A percentile compares a stretch with the other conserved stretches of the same genome.
phyloP scores from a whole-genome alignment of 1,284 basidiomycete species.

The Cryptococcus sp. region DNA sequence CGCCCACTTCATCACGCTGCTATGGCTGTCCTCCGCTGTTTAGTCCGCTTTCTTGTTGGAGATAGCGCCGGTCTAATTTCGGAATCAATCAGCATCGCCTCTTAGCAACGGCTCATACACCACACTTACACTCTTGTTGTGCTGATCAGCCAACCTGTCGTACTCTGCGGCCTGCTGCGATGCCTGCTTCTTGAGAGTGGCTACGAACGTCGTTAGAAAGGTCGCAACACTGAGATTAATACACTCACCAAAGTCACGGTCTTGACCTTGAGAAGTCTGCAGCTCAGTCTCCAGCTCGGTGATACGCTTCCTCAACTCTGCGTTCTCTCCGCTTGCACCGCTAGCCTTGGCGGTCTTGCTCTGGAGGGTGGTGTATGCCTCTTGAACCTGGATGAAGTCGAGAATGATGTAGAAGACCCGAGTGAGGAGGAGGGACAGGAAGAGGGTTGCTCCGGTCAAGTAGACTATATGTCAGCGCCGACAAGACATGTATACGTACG shows the following conservation, averaged over 20 bases:
- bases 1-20: too few relatives aligned
- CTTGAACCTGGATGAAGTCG: slow-evolving; percentile 86
- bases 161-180: slow-evolving; percentile 74
- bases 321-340: slow-evolving; percentile 43
- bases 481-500: slow-evolving; percentile 33
- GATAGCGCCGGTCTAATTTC: slow-evolving; percentile 57
- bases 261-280: slow-evolving; percentile 57
- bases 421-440: slow-evolving; percentile 89
- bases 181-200: slow-evolving; percentile 80
- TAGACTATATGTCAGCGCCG: slow-evolving; percentile 63
- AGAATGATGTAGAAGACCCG: slow-evolving; percentile 89
- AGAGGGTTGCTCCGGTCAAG: slow-evolving; percentile 87
- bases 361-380: slow-evolving; percentile 81
- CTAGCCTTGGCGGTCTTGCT: slow-evolving; percentile 59
- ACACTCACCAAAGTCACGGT: slow-evolving; percentile 68
- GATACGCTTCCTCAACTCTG: slow-evolving; percentile 64
- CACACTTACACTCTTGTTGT: slow-evolving; percentile 61
- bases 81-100: background rate
- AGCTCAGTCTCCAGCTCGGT: slow-evolving; percentile 66
- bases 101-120: background rate
- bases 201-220: slow-evolving; percentile 50
- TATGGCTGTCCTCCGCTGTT: background rate
- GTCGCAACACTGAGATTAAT: background rate
- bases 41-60: slow-evolving; percentile 58
- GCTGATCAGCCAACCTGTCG: slow-evolving; percentile 73